Conservation (phyloP, 2,329 filamentous ascomycete genomes). For the Sporothrix pallida region DNA sequence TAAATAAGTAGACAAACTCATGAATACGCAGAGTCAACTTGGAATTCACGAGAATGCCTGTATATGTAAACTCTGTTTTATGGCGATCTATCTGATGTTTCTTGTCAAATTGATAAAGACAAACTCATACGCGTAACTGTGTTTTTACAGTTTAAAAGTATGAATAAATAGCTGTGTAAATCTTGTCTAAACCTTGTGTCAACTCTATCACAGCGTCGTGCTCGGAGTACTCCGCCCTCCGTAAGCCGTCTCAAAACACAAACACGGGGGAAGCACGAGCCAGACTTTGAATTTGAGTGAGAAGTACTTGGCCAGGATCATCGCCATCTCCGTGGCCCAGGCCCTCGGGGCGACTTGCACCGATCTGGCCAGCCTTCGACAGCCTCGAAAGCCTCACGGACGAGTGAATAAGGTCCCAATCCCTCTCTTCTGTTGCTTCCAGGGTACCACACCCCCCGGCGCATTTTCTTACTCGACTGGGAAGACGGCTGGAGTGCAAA, state of each 20-base stretch:
- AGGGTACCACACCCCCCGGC: conserved; percentile 12
- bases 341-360: neutral
- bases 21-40: neutral
- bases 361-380: neutral
- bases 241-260: neutral
- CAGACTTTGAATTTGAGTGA: too few species aligned
- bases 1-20: neutral
- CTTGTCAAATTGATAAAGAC: too few species aligned
- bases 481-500: neutral
- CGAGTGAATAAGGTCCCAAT: neutral
- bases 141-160: too few species aligned
- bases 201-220: neutral
- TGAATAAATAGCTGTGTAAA: neutral
- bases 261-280: neutral
- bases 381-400: neutral
- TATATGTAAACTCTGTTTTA: too few species aligned
- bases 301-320: neutral
- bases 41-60: neutral
- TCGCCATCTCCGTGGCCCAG: conserved; percentile 17
- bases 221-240: neutral
- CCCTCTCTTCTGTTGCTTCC: neutral
- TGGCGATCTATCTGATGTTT: too few species aligned
- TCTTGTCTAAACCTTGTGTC: neutral
- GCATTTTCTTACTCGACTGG: conserved; percentile 12
- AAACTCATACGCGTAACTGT: too few species aligned